A percentile compares a stretch with the other conserved stretches of the same genome.
Evolutionary conservation across 1,284 basidiomycete genomes (phyloP).

Genomic region (Boletellus deceptivus): DNA sequence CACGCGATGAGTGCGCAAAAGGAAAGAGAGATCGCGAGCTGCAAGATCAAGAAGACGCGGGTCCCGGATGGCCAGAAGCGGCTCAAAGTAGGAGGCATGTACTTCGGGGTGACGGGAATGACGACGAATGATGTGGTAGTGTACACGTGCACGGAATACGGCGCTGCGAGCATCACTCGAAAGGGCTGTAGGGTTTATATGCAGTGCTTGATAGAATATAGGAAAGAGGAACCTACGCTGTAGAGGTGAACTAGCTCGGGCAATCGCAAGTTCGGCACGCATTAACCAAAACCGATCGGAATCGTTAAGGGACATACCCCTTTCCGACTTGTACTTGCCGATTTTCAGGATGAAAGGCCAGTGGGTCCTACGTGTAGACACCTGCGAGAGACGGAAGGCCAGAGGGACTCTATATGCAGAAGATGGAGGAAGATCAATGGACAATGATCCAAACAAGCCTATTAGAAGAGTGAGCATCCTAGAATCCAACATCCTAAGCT

Average conservation of each 20-base stretch:
- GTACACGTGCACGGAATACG: slow-evolving; percentile 21
- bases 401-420: slow-evolving; percentile 27
- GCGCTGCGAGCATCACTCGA: slow-evolving; percentile 7
- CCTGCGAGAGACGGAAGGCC: slow-evolving; percentile 17
- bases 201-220: slow-evolving; percentile 6
- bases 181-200: slow-evolving; percentile 14
- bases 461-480: slow-evolving; percentile 38
- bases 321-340: slow-evolving; percentile 30
- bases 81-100: slow-evolving; percentile 27
- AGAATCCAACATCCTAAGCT: slow-evolving; percentile 29
- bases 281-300: slow-evolving; percentile 46
- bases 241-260: not conserved
- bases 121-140: slow-evolving; percentile 27
- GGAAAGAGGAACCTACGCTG: slow-evolving; percentile 15
- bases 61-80: slow-evolving; percentile 20
- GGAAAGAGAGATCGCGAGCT: slow-evolving; percentile 21
- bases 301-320: slow-evolving; percentile 23
- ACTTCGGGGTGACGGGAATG: slow-evolving; percentile 26
- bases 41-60: slow-evolving; percentile 17
- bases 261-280: slow-evolving; percentile 32
- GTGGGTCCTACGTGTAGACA: slow-evolving; percentile 22
- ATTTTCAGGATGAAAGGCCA: slow-evolving; percentile 38
- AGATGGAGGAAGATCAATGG: slow-evolving; percentile 24
- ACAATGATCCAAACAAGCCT: slow-evolving; percentile 45
- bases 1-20: slow-evolving; percentile 22